Conservation (phyloP, 2,329 filamentous ascomycete genomes). For the Fusarium decemcellulare region DNA sequence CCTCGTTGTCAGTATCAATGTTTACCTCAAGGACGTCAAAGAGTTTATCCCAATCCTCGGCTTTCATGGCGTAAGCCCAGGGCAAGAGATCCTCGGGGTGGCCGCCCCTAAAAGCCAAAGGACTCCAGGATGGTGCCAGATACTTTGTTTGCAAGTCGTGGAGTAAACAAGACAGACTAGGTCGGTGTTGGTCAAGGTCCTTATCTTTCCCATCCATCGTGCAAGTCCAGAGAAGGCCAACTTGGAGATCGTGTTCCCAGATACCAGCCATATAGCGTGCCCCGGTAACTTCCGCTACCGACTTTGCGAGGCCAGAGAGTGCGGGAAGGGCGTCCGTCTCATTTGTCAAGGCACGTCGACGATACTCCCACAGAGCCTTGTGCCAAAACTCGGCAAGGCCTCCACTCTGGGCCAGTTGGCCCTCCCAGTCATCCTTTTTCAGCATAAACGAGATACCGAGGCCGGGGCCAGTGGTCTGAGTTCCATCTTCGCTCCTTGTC, state of each 20-base stretch:
- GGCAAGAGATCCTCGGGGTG: not conserved
- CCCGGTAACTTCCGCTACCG: not conserved
- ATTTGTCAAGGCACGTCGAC: not conserved
- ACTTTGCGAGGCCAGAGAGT: not conserved
- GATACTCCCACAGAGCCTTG: slow-evolving; percentile 1
- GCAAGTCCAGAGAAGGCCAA: slow-evolving; percentile 1
- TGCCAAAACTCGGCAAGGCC: slow-evolving; percentile 2
- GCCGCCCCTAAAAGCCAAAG: not conserved
- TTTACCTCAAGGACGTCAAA: not conserved
- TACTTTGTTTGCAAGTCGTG: not conserved
- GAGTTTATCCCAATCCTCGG: not conserved
- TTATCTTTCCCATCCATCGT: not conserved
- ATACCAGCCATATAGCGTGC: not conserved
- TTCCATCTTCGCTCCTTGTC: not conserved
- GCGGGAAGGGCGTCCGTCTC: not conserved
- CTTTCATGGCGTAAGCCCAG: not conserved
- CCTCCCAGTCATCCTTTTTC: not conserved
- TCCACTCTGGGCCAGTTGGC: not conserved
- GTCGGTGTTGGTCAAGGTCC: not conserved
- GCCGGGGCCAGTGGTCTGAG: not conserved
- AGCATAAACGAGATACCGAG: not conserved
- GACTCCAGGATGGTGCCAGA: slow-evolving; percentile 1
- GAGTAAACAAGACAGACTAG: not conserved
- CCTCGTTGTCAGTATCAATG: not conserved
- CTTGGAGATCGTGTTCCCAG: not conserved